These are phyloP conservation scores for Mycena galopus DNA, from an alignment of 768 basidiomycete species.

Conservation along the genomic window DNA sequence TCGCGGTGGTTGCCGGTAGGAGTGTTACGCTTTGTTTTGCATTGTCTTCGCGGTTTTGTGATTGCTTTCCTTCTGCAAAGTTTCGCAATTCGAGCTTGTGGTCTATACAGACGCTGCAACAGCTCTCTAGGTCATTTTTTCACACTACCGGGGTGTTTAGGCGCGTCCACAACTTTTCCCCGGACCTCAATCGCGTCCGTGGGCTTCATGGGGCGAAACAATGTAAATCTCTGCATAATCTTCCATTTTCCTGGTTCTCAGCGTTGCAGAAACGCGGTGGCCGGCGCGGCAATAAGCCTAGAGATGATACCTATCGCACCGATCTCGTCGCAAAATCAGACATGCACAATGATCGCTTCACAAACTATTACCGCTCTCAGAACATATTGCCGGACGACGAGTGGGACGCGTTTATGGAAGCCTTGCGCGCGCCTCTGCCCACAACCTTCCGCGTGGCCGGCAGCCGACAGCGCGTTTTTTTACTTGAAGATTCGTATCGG, in stretches of 20 bases:
- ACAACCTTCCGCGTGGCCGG: conserved; percentile 96
- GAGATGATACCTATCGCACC: conserved; percentile 56
- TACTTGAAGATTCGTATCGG: not conserved
- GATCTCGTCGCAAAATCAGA: conserved; percentile 69
- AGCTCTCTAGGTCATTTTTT: not conserved
- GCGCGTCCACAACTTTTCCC: not conserved
- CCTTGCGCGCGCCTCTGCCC: conserved; percentile 80
- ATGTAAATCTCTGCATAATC: conserved; percentile 14
- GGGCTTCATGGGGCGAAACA: conserved; percentile 33
- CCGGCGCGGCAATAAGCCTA: conserved; percentile 16
- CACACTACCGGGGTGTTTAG: not conserved
- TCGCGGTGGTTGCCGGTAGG: conserved; percentile 3
- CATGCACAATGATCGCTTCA: conserved; percentile 80
- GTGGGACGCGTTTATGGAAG: conserved; percentile 80
- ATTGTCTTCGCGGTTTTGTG: no score
- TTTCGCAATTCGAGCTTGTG: no score
- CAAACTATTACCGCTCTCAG: conserved; percentile 81
- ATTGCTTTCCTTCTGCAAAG: no score
- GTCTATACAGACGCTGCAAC: not conserved
- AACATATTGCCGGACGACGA: conserved; percentile 81
- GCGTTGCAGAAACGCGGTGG: conserved; percentile 31
- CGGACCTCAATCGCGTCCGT: not conserved
- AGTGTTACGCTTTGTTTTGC: conserved; percentile 2
- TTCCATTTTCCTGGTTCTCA: not conserved
- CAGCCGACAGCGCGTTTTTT: conserved; percentile 75